Base-by-base conservation (phyloP, 805 yeast genomes). In the Dipodascopsis uninucleata region DNA sequence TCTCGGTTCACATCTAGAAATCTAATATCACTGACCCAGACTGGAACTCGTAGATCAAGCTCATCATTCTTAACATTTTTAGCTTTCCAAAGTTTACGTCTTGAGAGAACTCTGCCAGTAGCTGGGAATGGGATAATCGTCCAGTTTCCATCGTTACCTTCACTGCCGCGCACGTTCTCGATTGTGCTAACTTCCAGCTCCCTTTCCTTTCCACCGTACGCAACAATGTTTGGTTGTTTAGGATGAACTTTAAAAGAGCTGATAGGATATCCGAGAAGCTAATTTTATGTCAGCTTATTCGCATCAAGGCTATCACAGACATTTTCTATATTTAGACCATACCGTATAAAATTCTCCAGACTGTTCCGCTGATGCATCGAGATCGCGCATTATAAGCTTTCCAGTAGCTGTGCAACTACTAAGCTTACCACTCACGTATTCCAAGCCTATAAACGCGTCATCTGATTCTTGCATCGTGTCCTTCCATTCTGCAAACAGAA, bases 141-240 rank as follows among this genome's bases (percentile, higher is more conserved):
- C 50, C 50, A 46, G 18, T 5, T 24, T 9, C 28, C 28, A 31
- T 7, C 35, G 14, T 8, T 29, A 5, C 33, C 33, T 28, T 26
- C 41, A 16, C 37, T 18, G 2, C 18, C 24, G 35, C 31, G 39
- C 4, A 48, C 9, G 31, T 48, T 48, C 14, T 31, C 36, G n/a
- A 48, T 24, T 24, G 29, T 22, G 28, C 35, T 45, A 14, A 48
- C 34, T 61, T 75, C 76, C 4, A 85, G 66, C 61, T 85, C 89
- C 47, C 79, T 79, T 56, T 88, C 94, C 59, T 85, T 78, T 23
- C 97, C 98, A 28, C 97, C 97, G 58, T 70, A 77, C 1, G 93
- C 95, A 63, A 84, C 78, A 1, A 79, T 62, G 18, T 77, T 75
- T 5, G 62, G 61, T 17, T 69, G 71, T 12, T 62, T 58, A 3